Evolutionary conservation across 371 early-diverging fungal genomes (phyloP).

Genomic region (Mucor mucedo): DNA sequence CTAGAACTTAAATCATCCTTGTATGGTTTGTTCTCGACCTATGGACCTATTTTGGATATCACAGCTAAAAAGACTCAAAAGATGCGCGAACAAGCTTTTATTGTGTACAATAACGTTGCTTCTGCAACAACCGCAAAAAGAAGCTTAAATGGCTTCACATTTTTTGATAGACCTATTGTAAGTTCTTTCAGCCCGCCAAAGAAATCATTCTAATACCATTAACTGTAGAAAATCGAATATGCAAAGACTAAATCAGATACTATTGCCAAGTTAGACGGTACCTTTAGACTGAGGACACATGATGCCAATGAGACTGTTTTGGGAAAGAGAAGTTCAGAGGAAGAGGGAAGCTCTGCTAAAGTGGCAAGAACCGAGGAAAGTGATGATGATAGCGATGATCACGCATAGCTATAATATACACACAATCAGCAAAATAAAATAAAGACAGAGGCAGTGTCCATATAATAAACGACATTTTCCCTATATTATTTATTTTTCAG

Average conservation of each 20-base stretch:
- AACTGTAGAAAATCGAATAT: constrained; percentile 72
- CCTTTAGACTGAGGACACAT: constrained; percentile 45
- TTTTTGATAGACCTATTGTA: constrained; percentile 81
- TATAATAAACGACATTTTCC: neutral
- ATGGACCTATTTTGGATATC: constrained; percentile 90
- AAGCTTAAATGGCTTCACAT: constrained; percentile 75
- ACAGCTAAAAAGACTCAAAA: constrained; percentile 73
- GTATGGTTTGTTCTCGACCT: constrained; percentile 78
- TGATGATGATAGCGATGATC: constrained; percentile 38
- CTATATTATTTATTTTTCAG: neutral
- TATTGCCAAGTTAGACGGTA: constrained; percentile 75
- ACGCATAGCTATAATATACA: constrained; percentile 22
- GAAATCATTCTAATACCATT: neutral
- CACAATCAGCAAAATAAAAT: constrained; percentile 1
- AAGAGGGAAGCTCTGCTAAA: constrained; percentile 28
- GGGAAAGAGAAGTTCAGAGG: constrained; percentile 34
- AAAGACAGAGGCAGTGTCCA: neutral
- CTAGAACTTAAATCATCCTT: constrained; percentile 71
- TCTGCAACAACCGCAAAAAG: constrained; percentile 78
- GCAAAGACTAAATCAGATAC: constrained; percentile 79
- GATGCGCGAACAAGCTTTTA: constrained; percentile 96
- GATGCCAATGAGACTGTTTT: constrained; percentile 12
- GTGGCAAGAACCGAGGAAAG: constrained; percentile 31
- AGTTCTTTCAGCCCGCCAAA: constrained; percentile 11
- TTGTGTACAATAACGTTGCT: constrained; percentile 82